These are phyloP conservation scores for Saxophila tyrrhenica DNA, from an alignment of 495 filamentous ascomycete species.

Conservation along the genomic window DNA sequence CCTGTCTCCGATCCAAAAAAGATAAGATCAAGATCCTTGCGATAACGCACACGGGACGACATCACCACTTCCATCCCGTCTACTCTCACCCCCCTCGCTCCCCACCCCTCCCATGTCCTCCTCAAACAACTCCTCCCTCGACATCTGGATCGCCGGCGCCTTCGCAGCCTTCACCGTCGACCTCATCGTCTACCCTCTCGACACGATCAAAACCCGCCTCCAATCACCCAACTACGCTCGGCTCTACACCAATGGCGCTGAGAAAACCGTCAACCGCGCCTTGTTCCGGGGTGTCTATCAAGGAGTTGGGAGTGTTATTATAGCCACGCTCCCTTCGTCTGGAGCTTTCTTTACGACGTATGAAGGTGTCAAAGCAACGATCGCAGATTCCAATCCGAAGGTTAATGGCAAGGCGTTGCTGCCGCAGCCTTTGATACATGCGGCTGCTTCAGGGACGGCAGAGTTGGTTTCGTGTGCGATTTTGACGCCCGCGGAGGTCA, in stretches of 20 bases:
- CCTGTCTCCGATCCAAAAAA: too few species aligned
- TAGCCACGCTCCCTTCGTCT: slow-evolving; percentile 83
- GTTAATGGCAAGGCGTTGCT: slow-evolving; percentile 32
- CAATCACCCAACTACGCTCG: slow-evolving; percentile 62
- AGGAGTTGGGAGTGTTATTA: slow-evolving; percentile 73
- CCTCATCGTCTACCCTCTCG: slow-evolving; percentile 68
- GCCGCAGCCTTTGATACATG: slow-evolving; percentile 55
- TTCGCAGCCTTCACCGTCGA: slow-evolving; percentile 71
- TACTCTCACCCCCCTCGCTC: not conserved
- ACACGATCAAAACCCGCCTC: slow-evolving; percentile 76
- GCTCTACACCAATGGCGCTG: slow-evolving; percentile 47
- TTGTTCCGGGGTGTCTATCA: slow-evolving; percentile 75
- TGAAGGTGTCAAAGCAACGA: slow-evolving; percentile 56
- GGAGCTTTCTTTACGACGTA: slow-evolving; percentile 88
- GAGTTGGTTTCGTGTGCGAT: slow-evolving; percentile 77
- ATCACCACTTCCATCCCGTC: too few species aligned
- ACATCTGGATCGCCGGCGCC: slow-evolving; percentile 49
- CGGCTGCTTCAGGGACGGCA: slow-evolving; percentile 57
- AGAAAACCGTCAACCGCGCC: slow-evolving; percentile 40
- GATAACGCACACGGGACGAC: too few species aligned
- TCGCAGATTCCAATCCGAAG: slow-evolving; percentile 35
- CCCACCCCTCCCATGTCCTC: slow-evolving; percentile 8
- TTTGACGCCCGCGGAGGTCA: slow-evolving; percentile 77
- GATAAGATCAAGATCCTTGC: too few species aligned
- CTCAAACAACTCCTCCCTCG: slow-evolving; percentile 12